Evolutionary conservation across 495 filamentous ascomycete species (phyloP), one percentile per base, ranked within the genome.

Genomic region (Cercophora samala): DNA sequence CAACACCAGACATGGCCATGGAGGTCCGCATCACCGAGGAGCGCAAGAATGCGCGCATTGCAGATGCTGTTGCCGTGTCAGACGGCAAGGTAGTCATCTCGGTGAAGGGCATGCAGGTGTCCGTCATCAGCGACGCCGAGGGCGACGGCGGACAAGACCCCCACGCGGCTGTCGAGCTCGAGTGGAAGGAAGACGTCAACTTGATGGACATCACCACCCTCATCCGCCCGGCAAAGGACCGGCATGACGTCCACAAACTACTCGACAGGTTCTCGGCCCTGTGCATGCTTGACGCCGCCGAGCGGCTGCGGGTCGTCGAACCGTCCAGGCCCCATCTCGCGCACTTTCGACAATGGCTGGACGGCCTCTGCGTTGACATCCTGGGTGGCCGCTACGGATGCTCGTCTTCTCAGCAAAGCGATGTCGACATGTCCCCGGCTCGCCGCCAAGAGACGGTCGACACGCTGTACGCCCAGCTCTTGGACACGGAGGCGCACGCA

Each of bases 171-270:
- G 74, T 75, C 17, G 70, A 65, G 6, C 60, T 80, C 4, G 63
- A 78, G 9, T 81, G 76, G 76, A 64, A 66, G 53, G 74, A 74
- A 0, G 70, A 79, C 66, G 71, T 77, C 46, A 77, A 80, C 61
- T 79, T 79, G 23, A 61, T 68, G 4, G 69, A 76, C 54, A 55
- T 68, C n/a, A 53, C 37, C 11, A 42, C 52, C 0, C 59, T 76
- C 24, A 67, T 79, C 55, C 1, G 64, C 51, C 29, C 21, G 55
- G n/a, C 55, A 67, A 53, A 62, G 60, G 0, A 64, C 69, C 19
- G 67, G 67, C 25, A 29, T 29, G 26, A 29, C 26, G 26, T 29
- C 26, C 64, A 66, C 15, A 52, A 25, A 9, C 59, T 74, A 51
- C 60, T 70, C 23, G 75, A 78, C 37, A 64, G 68, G 52, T 54